Base-by-base conservation (phyloP, 768 basidiomycete genomes). In the Phaffia tasmanica region DNA sequence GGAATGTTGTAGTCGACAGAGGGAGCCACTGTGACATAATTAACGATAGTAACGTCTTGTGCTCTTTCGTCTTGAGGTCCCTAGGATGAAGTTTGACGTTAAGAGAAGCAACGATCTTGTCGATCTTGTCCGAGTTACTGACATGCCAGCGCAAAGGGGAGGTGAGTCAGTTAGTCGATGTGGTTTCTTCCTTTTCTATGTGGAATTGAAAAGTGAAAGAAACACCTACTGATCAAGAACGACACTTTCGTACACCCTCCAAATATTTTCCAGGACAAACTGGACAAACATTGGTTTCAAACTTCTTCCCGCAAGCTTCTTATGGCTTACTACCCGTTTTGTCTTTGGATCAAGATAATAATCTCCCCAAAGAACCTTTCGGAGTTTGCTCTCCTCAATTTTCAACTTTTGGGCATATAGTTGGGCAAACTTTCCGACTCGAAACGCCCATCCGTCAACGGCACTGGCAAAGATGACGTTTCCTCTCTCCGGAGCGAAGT, bases 11-110 rank as follows among this genome's bases (percentile, higher is more conserved):
- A 0, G 92, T 89, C 0, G 95, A 93, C 15, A 99, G 81, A 0
- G 95, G 87, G 4, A 99, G 82, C 95, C 95, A 99, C 77, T 97
- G 92, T 9, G 87, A 86, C 77, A 93, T 92, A 66, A 99, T 87
- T 50, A 88, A 78, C 16, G 84, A 86, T 27, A 95, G 84, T 9
- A 97, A 81, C 71, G 86, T 82, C 50, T 88, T 84, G 18, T 86
- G 81, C 73, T 98, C 94, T 74, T 94, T 98, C 15, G 91, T 84
- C 75, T 86, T 90, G 63, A 98, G 81, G 71, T 98, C 95, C 56
- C 93, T 85, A 57, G 88, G 86, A 11, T 83, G 81, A 54, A 99
- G 84, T 74, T 88, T 91, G 61, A 98, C 79, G 70, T 83, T 83
- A 50, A 98, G 80, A 0, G 91, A 80, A 1, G 83, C 79, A 29